Evolutionary conservation across 2,329 filamentous ascomycete species (phyloP).

Genomic region (Paecilomyces niveus): DNA sequence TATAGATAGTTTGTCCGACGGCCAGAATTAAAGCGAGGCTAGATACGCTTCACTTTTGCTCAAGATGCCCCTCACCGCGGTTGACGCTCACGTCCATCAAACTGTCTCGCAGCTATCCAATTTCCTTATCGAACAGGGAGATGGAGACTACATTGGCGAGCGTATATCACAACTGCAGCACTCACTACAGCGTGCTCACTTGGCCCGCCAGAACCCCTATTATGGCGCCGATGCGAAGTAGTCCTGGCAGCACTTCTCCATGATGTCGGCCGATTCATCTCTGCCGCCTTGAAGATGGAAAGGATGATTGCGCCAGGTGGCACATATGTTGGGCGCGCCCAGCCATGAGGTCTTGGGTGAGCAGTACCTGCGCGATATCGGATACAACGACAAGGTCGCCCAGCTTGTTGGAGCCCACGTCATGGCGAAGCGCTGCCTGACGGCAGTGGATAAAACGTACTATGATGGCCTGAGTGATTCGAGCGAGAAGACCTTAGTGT

Average conservation of each 20-base stretch:
- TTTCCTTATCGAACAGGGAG: constrained; percentile 20
- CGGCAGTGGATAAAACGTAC: constrained; percentile 18
- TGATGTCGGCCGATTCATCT: constrained; percentile 25
- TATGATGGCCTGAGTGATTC: constrained; percentile 21
- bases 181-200: constrained; percentile 21
- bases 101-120: constrained; percentile 16
- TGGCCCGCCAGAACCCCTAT: constrained; percentile 12
- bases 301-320: constrained; percentile 18
- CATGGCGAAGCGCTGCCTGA: constrained; percentile 23
- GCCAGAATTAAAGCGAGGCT: neutral
- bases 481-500: constrained; percentile 20
- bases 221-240: constrained; percentile 17
- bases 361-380: constrained; percentile 18
- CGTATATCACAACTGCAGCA: constrained; percentile 22
- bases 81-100: constrained; percentile 12
- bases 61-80: constrained; percentile 7
- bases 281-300: constrained; percentile 17
- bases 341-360: constrained; percentile 24
- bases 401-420: constrained; percentile 23
- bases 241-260: constrained; percentile 23
- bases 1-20: neutral
- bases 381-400: constrained; percentile 22
- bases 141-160: constrained; percentile 23
- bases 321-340: constrained; percentile 16
- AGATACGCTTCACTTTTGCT: neutral